Evolutionary conservation across 768 basidiomycete genomes (phyloP).

Genomic region (Mycena vitilis): DNA sequence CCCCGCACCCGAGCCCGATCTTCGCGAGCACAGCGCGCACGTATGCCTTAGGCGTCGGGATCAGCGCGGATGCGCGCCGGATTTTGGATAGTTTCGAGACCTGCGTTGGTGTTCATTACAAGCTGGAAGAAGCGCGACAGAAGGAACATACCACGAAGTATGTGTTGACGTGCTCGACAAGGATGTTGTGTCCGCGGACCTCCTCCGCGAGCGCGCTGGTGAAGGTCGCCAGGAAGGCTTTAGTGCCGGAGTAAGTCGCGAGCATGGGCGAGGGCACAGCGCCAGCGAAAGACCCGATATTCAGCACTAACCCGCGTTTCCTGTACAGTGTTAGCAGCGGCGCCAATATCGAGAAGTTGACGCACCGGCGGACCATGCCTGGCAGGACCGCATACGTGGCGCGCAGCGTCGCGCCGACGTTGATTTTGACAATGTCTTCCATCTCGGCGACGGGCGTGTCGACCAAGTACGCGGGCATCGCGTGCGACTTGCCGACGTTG

Average conservation of each 20-base stretch:
- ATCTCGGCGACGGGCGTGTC: slow-evolving; percentile 84
- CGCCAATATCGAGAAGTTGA: neutral
- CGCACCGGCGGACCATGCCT: slow-evolving; percentile 80
- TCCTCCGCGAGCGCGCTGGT: slow-evolving; percentile 89
- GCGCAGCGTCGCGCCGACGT: slow-evolving; percentile 83
- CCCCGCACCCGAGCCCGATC: slow-evolving; percentile 82
- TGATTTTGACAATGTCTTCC: slow-evolving; percentile 86
- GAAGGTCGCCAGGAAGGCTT: slow-evolving; percentile 90
- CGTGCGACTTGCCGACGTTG: slow-evolving; percentile 94
- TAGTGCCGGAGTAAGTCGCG: slow-evolving; percentile 92
- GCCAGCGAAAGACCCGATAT: slow-evolving; percentile 93
- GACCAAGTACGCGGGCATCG: slow-evolving; percentile 85
- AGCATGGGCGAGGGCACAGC: slow-evolving; percentile 91
- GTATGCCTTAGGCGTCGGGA: slow-evolving; percentile 80
- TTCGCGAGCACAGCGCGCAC: slow-evolving; percentile 81
- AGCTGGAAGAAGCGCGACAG: no score
- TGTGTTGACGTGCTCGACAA: slow-evolving; percentile 88
- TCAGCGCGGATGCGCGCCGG: slow-evolving; percentile 71
- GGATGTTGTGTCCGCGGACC: slow-evolving; percentile 76
- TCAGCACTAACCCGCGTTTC: slow-evolving; percentile 88
- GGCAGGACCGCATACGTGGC: slow-evolving; percentile 87
- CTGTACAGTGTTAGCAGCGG: slow-evolving; percentile 48
- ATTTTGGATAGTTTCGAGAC: slow-evolving; percentile 96
- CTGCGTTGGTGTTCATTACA: slow-evolving; percentile 49
- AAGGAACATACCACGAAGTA: slow-evolving; percentile 86